These are phyloP conservation scores for Mucor velutinosus DNA, from an alignment of 371 early-diverging fungal species.

Conservation along the genomic window DNA sequence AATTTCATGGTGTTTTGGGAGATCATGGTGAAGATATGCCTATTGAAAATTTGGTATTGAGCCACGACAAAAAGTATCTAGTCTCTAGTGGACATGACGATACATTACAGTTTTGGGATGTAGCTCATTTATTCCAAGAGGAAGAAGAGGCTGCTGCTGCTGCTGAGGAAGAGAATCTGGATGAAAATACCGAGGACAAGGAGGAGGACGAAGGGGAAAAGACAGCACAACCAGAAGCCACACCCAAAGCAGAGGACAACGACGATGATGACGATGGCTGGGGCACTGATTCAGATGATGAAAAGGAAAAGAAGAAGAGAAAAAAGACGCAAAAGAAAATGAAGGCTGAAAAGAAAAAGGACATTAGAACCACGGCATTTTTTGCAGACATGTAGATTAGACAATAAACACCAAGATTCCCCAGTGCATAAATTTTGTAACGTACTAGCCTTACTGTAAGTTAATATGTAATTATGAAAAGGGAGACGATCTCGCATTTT, in stretches of 20 bases:
- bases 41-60: constrained; percentile 74
- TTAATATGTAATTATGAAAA: too few relatives aligned
- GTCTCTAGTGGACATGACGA: constrained; percentile 86
- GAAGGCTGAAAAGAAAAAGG: constrained; percentile 20
- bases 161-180: constrained; percentile 27
- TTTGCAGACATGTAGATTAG: constrained; percentile 32
- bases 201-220: constrained; percentile 12
- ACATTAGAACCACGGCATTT: constrained; percentile 15
- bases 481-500: too few relatives aligned
- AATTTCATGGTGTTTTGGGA: constrained; percentile 83
- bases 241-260: background rate
- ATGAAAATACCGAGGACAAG: constrained; percentile 31
- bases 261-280: constrained; percentile 19
- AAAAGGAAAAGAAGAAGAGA: constrained; percentile 25
- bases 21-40: constrained; percentile 86
- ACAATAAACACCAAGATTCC: background rate
- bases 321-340: constrained; percentile 26
- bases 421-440: too few relatives aligned
- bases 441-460: too few relatives aligned
- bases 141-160: constrained; percentile 25
- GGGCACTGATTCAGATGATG: constrained; percentile 29
- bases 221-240: background rate
- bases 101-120: constrained; percentile 85
- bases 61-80: constrained; percentile 68
- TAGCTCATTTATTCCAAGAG: constrained; percentile 52